Percentiles rank a stretch among this genome's conserved stretches.
Evolutionary conservation across 371 early-diverging fungal species (phyloP).

Genomic region (Actinomortierella ambigua): DNA sequence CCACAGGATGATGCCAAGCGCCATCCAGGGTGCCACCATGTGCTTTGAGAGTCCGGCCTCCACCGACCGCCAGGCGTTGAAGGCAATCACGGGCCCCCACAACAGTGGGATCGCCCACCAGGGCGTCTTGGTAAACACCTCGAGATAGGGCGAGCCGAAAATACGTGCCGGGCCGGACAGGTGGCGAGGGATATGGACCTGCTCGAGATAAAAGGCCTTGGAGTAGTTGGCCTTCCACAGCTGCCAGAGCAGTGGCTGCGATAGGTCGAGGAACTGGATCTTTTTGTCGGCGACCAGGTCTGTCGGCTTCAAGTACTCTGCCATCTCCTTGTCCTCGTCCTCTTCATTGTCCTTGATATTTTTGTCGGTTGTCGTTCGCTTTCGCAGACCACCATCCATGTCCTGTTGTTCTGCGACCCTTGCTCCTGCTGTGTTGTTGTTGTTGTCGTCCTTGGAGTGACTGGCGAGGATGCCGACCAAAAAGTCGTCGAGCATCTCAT

Average conservation of each 20-base stretch:
- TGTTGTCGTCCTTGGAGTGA: neutral
- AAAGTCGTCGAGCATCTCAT: conserved; percentile 82
- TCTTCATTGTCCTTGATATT: conserved; percentile 5
- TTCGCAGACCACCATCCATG: too few species aligned
- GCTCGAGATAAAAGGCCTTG: conserved; percentile 86
- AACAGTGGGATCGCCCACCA: conserved; percentile 90
- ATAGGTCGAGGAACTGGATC: conserved; percentile 80
- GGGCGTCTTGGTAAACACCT: conserved; percentile 85
- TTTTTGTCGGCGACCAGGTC: conserved; percentile 54
- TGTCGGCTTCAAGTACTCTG: conserved; percentile 29
- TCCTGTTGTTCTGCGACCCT: too few species aligned
- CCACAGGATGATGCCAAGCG: conserved; percentile 83
- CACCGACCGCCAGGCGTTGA: conserved; percentile 14
- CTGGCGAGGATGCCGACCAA: conserved; percentile 68
- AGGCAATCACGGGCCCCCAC: conserved; percentile 72
- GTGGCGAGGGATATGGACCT: conserved; percentile 92
- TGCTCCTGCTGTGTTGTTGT: too few species aligned
- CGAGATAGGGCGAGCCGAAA: conserved; percentile 78
- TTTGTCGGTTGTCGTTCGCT: neutral
- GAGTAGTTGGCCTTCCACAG: conserved; percentile 72
- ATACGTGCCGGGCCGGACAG: conserved; percentile 76
- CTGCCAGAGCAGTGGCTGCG: conserved; percentile 83
- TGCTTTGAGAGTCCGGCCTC: conserved; percentile 14
- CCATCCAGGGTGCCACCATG: conserved; percentile 38
- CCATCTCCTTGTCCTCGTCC: conserved; percentile 61